Evolutionary conservation across 176 grass and related monocot species (phyloP).

Genomic region (Carex littledalei): DNA sequence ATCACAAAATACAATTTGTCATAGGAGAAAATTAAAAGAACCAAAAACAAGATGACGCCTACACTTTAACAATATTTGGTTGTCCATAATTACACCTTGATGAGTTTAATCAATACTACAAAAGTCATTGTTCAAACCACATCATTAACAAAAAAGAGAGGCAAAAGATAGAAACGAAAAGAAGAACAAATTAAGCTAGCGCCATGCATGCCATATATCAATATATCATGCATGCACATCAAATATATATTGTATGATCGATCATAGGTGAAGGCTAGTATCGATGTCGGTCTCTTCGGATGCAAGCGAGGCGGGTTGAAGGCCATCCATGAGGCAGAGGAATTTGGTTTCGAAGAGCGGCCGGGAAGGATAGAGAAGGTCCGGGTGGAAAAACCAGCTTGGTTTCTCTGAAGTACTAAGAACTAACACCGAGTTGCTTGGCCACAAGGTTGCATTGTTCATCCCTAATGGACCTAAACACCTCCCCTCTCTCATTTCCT

Average conservation of each 20-base stretch:
- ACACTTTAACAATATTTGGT: not conserved
- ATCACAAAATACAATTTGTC: not conserved
- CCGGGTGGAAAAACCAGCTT: slow-evolving; percentile 59
- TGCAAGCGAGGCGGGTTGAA: slow-evolving; percentile 36
- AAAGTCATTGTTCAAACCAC: not conserved
- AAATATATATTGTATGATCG: slow-evolving; percentile 9
- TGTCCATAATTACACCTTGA: slow-evolving; percentile 11
- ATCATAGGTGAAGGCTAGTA: slow-evolving; percentile 75
- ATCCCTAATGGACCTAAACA: slow-evolving; percentile 9
- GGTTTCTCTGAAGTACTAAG: slow-evolving; percentile 13
- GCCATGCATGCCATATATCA: not conserved
- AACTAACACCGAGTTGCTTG: not conserved
- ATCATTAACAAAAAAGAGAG: not conserved
- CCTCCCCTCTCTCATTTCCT: slow-evolving; percentile 78
- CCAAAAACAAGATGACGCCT: not conserved
- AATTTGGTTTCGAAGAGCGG: slow-evolving; percentile 40
- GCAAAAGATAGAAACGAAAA: not conserved
- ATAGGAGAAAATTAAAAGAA: not conserved
- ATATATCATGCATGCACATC: slow-evolving; percentile 30
- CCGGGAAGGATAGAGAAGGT: slow-evolving; percentile 52
- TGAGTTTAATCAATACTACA: not conserved
- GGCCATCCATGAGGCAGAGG: slow-evolving; percentile 24
- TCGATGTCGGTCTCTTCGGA: slow-evolving; percentile 51
- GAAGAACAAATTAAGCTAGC: not conserved
- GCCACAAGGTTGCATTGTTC: slow-evolving; percentile 21